phyloP scores from a whole-genome alignment of 768 basidiomycete species.

The Hemileccinum rubropunctum region DNA sequence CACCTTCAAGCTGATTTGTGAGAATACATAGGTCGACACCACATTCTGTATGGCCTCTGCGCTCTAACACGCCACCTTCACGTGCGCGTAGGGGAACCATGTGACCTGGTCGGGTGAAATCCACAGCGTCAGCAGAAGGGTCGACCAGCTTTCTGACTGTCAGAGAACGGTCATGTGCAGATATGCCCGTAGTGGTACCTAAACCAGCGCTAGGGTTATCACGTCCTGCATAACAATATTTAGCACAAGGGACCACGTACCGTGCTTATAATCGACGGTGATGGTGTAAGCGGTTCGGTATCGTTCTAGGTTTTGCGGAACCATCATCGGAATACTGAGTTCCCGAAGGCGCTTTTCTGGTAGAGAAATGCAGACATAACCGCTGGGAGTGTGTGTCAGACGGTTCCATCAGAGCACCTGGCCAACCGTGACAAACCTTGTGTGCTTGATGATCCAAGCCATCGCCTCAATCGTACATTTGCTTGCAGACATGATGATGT shows the following conservation, averaged over 20 bases:
- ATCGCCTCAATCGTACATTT: constrained; percentile 92
- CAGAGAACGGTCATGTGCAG: constrained; percentile 89
- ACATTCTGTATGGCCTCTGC: constrained; percentile 93
- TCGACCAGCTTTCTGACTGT: constrained; percentile 86
- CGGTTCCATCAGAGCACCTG: neutral
- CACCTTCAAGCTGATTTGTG: constrained; percentile 58
- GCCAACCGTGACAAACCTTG: constrained; percentile 57
- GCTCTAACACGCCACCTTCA: constrained; percentile 75
- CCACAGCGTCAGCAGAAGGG: constrained; percentile 47
- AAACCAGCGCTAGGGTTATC: neutral
- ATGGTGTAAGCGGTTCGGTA: constrained; percentile 94
- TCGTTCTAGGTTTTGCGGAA: constrained; percentile 83
- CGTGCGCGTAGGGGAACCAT: constrained; percentile 90
- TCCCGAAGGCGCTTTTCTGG: constrained; percentile 71
- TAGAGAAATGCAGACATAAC: constrained; percentile 89
- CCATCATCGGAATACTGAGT: constrained; percentile 91
- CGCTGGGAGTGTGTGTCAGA: constrained; percentile 47
- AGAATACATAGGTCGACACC: constrained; percentile 83
- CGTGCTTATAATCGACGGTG: constrained; percentile 91
- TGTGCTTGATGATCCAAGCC: constrained; percentile 98
- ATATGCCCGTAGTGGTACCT: constrained; percentile 96
- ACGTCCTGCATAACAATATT: neutral
- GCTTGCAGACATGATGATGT: constrained; percentile 84
- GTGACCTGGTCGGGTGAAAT: constrained; percentile 93
- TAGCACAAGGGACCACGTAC: constrained; percentile 35